Evolutionary conservation across 2,329 filamentous ascomycete species (phyloP), one percentile per base, ranked within the genome.

Genomic region (Apiospora arundinis): DNA sequence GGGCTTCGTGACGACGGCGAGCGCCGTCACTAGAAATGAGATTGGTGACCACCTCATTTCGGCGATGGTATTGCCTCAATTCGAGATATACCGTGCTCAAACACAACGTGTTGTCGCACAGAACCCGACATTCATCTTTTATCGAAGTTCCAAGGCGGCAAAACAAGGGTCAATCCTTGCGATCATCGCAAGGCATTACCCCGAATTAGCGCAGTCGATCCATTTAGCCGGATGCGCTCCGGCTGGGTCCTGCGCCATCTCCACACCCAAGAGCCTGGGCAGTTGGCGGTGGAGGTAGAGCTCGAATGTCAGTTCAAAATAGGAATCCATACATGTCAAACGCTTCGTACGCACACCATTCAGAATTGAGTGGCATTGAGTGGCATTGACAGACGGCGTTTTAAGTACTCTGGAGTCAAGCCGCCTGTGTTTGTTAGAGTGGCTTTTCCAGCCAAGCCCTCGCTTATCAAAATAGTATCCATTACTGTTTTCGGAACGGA

Each of bases 171-270:
- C 40, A 18, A 45, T 25, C 5, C 12, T 0, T 12, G 40, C 12
- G 5, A 28, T 25, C n/a, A 25, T 67, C 65, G 65, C 8, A 12
- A 5, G 25, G n/a, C 12, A 32, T 46, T 67, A 46, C 65, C 40
- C 65, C 65, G 65, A 44, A 67, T 46, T 23, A 45, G n/a, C 40
- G 18, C 9, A 18, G 40, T 40, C 18, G 14, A 2, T 32, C 12
- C 40, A 67, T 67, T 67, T 67, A 67, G 44, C 65, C 65, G 40
- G 65, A 25, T 46, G 65, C 65, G 65, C 12, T 21, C 65, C 65
- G 65, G 65, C 65, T 67, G 45, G 65, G 65, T 32, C 28, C 21
- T 40, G 32, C 32, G 21, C n/a, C 2, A 1, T 37, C 56, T 63
- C 56, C 56, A 28, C 56, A 63, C 56, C 56, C 32, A 63, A n/a